Base-by-base conservation (phyloP, 768 basidiomycete species). In the Boletellus ananas region DNA sequence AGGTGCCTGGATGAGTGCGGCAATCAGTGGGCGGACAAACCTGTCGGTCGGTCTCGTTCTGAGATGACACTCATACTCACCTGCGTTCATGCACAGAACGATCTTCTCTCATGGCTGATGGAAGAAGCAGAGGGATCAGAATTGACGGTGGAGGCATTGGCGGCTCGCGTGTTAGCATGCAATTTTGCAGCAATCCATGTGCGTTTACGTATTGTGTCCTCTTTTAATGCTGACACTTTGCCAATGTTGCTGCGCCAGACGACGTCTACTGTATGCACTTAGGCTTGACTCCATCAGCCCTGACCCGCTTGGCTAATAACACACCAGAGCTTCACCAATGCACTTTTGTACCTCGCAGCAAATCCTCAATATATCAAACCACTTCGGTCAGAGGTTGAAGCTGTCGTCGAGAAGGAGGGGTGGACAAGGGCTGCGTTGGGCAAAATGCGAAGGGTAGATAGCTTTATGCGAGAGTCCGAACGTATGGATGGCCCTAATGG, bases 21-120 rank as follows among this genome's bases (percentile, higher is more conserved):
- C 11, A n/a, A 25, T 0, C 38, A 31, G 3, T 36, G 41, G 44
- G 39, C 21, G 4, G 47, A 53, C 2, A 41, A 40, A 6, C 56
- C 53, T 4, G 58, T 57, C 39, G 1, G 33, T 42, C 13, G 13
- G 18, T 23, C 21, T 1, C 12, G 5, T 16, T 18, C 16, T 8
- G 7, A 2, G 36, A 3, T 9, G 7, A 1, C 11, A 29, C 3
- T 29, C 29, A 17, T 10, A 7, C 20, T 58, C 17, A 50, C 17
- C 10, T 3, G 3, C 16, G 7, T 35, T 16, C 21, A 6, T 35
- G 21, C 5, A 16, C 31, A 71, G 72, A 62, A 66, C 14, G 72
- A 74, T 45, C 45, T 72, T 37, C 23, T 73, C 5, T 53, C 60
- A 9, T 72, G 71, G 69, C 18, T 69, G 17, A 57, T 71, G n/a